These are phyloP conservation scores for Aspergillus oerlinghausenensis DNA, from an alignment of 2,329 filamentous ascomycete species.

Conservation along the genomic window DNA sequence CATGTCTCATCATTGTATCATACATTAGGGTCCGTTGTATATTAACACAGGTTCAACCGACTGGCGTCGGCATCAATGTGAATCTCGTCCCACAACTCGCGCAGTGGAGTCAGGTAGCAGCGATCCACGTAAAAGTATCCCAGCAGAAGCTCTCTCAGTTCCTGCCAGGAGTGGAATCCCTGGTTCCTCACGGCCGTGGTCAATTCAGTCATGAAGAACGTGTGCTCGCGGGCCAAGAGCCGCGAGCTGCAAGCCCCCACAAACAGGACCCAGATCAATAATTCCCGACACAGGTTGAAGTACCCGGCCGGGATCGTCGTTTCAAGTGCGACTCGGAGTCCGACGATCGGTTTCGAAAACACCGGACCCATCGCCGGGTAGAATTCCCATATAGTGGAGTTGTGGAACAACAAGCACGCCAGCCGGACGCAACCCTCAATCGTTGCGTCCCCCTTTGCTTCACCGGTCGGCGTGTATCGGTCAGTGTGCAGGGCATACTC, in stretches of 20 bases:
- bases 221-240: constrained; percentile 21
- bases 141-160: constrained; percentile 26
- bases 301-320: constrained; percentile 28
- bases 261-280: constrained; percentile 36
- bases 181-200: constrained; percentile 23
- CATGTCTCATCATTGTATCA: constrained; percentile 16
- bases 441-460: constrained; percentile 31
- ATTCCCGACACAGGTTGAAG: constrained; percentile 29
- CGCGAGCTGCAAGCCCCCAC: constrained; percentile 29
- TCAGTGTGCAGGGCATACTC: constrained; percentile 35
- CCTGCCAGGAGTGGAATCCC: constrained; percentile 30
- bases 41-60: constrained; percentile 1
- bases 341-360: constrained; percentile 31
- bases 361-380: constrained; percentile 33
- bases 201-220: constrained; percentile 31
- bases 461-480: constrained; percentile 31
- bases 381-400: constrained; percentile 37
- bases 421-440: constrained; percentile 38
- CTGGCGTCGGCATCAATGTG: constrained; percentile 14
- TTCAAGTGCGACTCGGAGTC: constrained; percentile 30
- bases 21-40: constrained; percentile 3
- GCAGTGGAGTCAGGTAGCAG: constrained; percentile 25
- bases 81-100: constrained; percentile 31
- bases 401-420: constrained; percentile 36
- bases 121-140: constrained; percentile 36